phyloP scores from a whole-genome alignment of 2,329 filamentous ascomycete species.

The Neonectria magnoliae region DNA sequence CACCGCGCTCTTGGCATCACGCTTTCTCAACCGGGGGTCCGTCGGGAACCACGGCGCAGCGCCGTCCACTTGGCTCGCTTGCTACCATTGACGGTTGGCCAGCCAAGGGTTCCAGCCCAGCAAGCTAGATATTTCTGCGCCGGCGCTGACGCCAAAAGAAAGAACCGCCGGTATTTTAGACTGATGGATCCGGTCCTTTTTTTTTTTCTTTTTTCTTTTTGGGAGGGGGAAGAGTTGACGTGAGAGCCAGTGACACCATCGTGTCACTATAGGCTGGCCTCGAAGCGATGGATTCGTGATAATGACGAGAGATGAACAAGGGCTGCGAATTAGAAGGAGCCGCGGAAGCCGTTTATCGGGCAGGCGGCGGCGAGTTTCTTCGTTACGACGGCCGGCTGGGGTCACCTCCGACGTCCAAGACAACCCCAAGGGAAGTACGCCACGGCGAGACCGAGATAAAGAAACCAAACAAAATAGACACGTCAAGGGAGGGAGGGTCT shows the following conservation, averaged over 20 bases:
- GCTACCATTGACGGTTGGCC: neutral
- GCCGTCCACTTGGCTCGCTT: neutral
- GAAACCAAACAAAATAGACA: neutral
- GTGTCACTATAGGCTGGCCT: neutral
- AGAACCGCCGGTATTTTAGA: neutral
- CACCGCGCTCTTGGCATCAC: neutral
- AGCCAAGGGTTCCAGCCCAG: neutral
- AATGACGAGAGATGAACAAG: neutral
- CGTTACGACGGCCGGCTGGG: neutral
- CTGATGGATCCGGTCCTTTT: neutral
- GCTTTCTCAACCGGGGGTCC: slow-evolving; percentile 9
- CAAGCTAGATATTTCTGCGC: neutral
- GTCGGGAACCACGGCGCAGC: neutral
- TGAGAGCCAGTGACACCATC: neutral
- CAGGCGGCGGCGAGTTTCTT: neutral
- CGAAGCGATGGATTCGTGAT: neutral
- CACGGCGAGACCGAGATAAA: neutral
- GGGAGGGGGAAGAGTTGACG: neutral
- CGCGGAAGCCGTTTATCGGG: neutral
- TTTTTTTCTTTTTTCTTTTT: no score
- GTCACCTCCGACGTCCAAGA: neutral
- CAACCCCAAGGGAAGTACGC: neutral
- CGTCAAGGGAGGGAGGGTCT: slow-evolving; percentile 1
- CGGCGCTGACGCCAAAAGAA: neutral
- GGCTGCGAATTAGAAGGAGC: neutral